phyloP scores from a whole-genome alignment of 495 filamentous ascomycete species.

The Coniosporium apollinis region DNA sequence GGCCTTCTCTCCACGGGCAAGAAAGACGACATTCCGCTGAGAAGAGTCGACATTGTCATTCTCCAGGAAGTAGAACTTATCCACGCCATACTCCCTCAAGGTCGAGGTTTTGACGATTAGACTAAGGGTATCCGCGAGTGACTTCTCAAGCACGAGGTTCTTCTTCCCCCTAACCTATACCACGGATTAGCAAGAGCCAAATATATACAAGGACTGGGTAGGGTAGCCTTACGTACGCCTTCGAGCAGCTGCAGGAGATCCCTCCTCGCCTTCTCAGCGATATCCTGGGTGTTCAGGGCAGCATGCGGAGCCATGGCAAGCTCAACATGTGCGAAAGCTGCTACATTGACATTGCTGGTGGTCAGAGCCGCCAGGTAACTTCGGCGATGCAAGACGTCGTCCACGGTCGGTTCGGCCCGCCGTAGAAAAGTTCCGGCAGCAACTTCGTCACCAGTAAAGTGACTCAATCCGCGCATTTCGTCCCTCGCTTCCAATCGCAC shows the following conservation, averaged over 20 bases:
- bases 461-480: too few species aligned
- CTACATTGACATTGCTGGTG: neutral
- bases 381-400: too few species aligned
- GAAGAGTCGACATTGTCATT: conserved; percentile 85
- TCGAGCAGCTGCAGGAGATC: conserved; percentile 19
- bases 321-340: neutral
- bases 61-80: conserved; percentile 88
- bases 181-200: neutral
- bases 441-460: too few species aligned
- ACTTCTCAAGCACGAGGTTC: conserved; percentile 84
- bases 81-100: conserved; percentile 85
- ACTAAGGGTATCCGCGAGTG: conserved; percentile 74
- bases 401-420: too few species aligned
- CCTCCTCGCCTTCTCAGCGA: conserved; percentile 17
- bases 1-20: conserved; percentile 75
- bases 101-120: conserved; percentile 87
- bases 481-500: too few species aligned
- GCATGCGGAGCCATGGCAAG: conserved; percentile 5
- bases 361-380: too few species aligned
- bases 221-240: conserved; percentile 11
- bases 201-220: neutral
- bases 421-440: too few species aligned
- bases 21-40: conserved; percentile 89
- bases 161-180: conserved; percentile 89
- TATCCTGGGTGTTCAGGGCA: conserved; percentile 14